phyloP scores from a whole-genome alignment of 2,329 filamentous ascomycete species.

The Penicillium sp. region DNA sequence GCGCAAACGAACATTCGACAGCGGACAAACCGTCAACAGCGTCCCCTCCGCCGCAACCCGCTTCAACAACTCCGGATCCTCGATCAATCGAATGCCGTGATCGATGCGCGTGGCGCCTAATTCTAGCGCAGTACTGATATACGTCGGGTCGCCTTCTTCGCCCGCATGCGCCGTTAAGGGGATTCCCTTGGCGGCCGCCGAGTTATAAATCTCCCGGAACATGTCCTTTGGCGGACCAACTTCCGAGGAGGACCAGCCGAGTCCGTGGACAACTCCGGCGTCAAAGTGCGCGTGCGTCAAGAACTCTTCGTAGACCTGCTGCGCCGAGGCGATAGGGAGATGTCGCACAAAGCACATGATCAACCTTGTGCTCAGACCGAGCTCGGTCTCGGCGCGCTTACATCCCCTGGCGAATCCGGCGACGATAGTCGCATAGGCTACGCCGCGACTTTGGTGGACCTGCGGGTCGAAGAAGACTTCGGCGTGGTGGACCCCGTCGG shows the following conservation, averaged over 20 bases:
- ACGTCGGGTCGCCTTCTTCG: slow-evolving; percentile 65
- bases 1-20: slow-evolving; percentile 64
- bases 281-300: slow-evolving; percentile 37
- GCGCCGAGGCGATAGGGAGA: slow-evolving; percentile 55
- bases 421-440: slow-evolving; percentile 59
- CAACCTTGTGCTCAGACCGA: slow-evolving; percentile 60
- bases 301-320: slow-evolving; percentile 37
- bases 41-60: slow-evolving; percentile 53
- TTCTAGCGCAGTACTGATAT: slow-evolving; percentile 60
- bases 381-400: slow-evolving; percentile 53
- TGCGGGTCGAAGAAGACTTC: slow-evolving; percentile 81
- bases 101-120: slow-evolving; percentile 64
- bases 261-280: slow-evolving; percentile 52
- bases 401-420: slow-evolving; percentile 58
- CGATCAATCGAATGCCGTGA: slow-evolving; percentile 62
- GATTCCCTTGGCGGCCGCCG: slow-evolving; percentile 49
- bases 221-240: slow-evolving; percentile 50
- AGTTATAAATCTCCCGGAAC: slow-evolving; percentile 58
- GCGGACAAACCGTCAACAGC: slow-evolving; percentile 65
- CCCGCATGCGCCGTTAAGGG: slow-evolving; percentile 67
- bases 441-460: slow-evolving; percentile 60
- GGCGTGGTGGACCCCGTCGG: slow-evolving; percentile 63
- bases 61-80: slow-evolving; percentile 54
- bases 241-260: slow-evolving; percentile 63
- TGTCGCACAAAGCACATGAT: slow-evolving; percentile 70